Evolutionary conservation across 345 rosid genomes (phyloP).

Genomic region (Hibiscus trionum): DNA sequence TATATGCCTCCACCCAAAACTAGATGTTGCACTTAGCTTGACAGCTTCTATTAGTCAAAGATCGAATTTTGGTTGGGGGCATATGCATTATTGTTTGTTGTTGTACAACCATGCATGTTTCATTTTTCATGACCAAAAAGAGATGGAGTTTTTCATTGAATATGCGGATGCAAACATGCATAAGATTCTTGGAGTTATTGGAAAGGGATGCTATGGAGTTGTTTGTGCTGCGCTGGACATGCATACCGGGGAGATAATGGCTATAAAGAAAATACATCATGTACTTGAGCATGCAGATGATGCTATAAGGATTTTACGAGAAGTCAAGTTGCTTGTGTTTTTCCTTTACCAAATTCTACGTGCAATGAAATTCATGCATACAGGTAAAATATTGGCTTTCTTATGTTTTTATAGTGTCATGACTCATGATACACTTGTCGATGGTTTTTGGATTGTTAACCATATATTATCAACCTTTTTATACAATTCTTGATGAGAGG

Average conservation of each 20-base stretch:
- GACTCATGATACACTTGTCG: background rate
- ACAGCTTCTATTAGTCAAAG: too few species aligned
- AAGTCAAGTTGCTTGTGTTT: slow-evolving; percentile 73
- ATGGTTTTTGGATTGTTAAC: background rate
- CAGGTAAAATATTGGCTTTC: slow-evolving; percentile 38
- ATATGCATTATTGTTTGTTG: background rate
- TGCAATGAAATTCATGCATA: slow-evolving; percentile 90
- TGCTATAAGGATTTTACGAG: slow-evolving; percentile 80
- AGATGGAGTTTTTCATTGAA: slow-evolving; percentile 82
- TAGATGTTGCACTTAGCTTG: too few species aligned
- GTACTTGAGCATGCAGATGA: slow-evolving; percentile 88
- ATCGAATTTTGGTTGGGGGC: background rate
- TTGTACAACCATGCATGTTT: slow-evolving; percentile 3
- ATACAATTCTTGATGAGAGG: too few species aligned
- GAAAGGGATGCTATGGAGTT: slow-evolving; percentile 97
- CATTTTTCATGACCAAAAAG: slow-evolving; percentile 41
- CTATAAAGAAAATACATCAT: slow-evolving; percentile 85
- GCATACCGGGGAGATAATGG: slow-evolving; percentile 87
- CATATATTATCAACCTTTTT: too few species aligned
- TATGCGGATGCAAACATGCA: slow-evolving; percentile 95
- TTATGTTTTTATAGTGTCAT: background rate
- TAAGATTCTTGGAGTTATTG: slow-evolving; percentile 58
- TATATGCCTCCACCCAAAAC: too few species aligned
- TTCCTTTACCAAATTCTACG: slow-evolving; percentile 47
- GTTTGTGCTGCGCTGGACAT: slow-evolving; percentile 97